These are phyloP conservation scores for Skeletonema grethae DNA, from an alignment of 108 stramenopile genomes.

Conservation along the genomic window DNA sequence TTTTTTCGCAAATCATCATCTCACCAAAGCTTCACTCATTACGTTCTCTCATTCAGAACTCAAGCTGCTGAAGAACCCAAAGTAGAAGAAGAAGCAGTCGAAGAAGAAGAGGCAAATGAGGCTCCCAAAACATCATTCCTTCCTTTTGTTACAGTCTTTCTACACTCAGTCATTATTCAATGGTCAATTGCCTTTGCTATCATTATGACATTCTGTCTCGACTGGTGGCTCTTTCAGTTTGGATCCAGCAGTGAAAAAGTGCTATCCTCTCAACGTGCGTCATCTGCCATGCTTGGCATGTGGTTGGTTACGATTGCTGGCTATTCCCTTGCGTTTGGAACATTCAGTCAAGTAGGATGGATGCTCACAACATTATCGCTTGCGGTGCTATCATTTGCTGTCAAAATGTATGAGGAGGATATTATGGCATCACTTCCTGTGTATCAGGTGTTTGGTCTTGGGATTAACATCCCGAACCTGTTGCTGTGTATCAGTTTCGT, in stretches of 20 bases:
- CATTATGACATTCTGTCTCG: constrained; percentile 22
- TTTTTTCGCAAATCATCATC: background rate
- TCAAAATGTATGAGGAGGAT: constrained; percentile 2
- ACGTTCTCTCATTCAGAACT: background rate
- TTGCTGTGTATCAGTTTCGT: constrained; percentile 14
- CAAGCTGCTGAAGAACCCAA: constrained; percentile 6
- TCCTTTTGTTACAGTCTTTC: constrained; percentile 4
- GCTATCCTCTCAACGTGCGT: constrained; percentile 10
- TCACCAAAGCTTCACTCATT: background rate
- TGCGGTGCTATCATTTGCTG: constrained; percentile 14
- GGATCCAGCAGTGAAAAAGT: background rate
- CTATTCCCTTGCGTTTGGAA: constrained; percentile 14
- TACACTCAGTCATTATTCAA: constrained; percentile 19
- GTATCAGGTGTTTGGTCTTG: background rate
- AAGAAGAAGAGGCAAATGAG: background rate
- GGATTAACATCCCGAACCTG: constrained; percentile 17
- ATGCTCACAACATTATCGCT: constrained; percentile 13
- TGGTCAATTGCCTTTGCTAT: constrained; percentile 25
- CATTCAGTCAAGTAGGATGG: constrained; percentile 16
- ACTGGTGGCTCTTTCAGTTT: constrained; percentile 25
- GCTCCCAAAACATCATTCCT: background rate
- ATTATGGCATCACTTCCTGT: constrained; percentile 10
- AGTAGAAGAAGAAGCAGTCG: background rate
- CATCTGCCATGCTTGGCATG: constrained; percentile 18
- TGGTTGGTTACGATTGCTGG: constrained; percentile 26